Conservation (phyloP, 129 eudicot genomes). For the Tagetes erecta region DNA sequence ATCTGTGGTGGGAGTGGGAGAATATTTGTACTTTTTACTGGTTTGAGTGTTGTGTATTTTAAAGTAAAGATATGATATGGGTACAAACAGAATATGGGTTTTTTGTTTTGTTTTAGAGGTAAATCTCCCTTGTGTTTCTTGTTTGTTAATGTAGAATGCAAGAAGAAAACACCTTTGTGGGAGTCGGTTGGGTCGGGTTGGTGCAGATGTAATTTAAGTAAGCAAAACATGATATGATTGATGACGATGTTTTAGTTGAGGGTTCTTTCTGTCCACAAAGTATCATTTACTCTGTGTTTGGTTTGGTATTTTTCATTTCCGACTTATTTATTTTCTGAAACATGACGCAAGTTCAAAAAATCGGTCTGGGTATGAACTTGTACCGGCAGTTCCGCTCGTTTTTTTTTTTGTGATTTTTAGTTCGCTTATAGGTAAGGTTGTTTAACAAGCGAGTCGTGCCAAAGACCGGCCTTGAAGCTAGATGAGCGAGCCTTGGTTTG, state of each 20-base stretch:
- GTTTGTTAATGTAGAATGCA: conserved; percentile 32
- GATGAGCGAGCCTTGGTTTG: too few species aligned
- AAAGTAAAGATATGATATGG: conserved; percentile 36
- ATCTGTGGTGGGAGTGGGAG: conserved; percentile 20
- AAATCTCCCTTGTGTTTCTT: conserved; percentile 28
- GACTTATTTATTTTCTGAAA: not conserved
- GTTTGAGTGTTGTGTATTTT: conserved; percentile 32
- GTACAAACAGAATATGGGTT: conserved; percentile 24
- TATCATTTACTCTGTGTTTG: conserved; percentile 3
- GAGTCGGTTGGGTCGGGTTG: not conserved
- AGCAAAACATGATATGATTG: conserved; percentile 21
- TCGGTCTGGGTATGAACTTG: not conserved
- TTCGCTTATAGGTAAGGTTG: not conserved
- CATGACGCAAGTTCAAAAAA: conserved; percentile 6
- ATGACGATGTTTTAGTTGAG: conserved; percentile 22
- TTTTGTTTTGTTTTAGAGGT: conserved; percentile 21
- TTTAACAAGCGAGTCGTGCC: not conserved
- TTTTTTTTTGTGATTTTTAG: not conserved
- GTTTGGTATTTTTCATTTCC: not conserved
- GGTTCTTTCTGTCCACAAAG: conserved; percentile 17
- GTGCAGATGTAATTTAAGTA: conserved; percentile 23
- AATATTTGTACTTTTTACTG: conserved; percentile 2
- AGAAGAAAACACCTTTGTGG: conserved; percentile 25
- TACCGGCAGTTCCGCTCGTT: not conserved
- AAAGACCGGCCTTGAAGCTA: too few species aligned